Evolutionary conservation across 2,329 filamentous ascomycete genomes (phyloP).

Genomic region (Apiospora rasikravindrae): DNA sequence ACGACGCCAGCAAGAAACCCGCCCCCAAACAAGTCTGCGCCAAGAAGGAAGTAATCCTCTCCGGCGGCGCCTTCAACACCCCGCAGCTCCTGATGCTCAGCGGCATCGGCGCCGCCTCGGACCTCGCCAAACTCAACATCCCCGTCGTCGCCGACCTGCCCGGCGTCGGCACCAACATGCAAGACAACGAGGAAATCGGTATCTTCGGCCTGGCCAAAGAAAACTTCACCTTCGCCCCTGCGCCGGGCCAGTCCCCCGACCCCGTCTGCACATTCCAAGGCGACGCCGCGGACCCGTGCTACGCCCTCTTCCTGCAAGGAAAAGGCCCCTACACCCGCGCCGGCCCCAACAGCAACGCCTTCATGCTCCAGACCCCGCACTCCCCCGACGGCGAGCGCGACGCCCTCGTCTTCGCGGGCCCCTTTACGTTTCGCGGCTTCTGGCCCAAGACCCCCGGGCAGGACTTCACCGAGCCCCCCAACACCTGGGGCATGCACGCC

Average conservation of each 20-base stretch:
- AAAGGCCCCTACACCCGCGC: conserved; percentile 21
- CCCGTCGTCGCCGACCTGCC: conserved; percentile 36
- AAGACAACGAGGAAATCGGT: conserved; percentile 33
- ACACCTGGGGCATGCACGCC: conserved; percentile 42
- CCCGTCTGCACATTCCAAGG: conserved; percentile 28
- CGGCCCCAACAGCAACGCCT: conserved; percentile 30
- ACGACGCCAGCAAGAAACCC: not conserved
- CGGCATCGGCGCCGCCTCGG: conserved; percentile 36
- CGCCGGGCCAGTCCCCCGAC: conserved; percentile 23
- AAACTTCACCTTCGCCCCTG: conserved; percentile 20
- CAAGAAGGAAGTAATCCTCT: conserved; percentile 38
- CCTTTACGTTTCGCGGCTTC: conserved; percentile 28
- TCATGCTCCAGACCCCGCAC: conserved; percentile 26
- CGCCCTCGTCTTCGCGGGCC: conserved; percentile 27
- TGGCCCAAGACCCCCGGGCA: conserved; percentile 25
- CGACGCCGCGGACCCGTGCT: conserved; percentile 27
- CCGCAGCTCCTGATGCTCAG: conserved; percentile 41
- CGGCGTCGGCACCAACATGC: conserved; percentile 41
- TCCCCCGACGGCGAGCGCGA: conserved; percentile 26
- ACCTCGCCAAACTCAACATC: conserved; percentile 34
- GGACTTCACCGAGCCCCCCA: conserved; percentile 29
- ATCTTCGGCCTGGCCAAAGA: conserved; percentile 26
- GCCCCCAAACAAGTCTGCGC: conserved; percentile 22
- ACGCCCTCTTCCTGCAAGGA: conserved; percentile 24
- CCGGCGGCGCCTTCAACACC: conserved; percentile 38